Conservation (phyloP, 805 yeast species). For the Zygotorulaspora sp. region DNA sequence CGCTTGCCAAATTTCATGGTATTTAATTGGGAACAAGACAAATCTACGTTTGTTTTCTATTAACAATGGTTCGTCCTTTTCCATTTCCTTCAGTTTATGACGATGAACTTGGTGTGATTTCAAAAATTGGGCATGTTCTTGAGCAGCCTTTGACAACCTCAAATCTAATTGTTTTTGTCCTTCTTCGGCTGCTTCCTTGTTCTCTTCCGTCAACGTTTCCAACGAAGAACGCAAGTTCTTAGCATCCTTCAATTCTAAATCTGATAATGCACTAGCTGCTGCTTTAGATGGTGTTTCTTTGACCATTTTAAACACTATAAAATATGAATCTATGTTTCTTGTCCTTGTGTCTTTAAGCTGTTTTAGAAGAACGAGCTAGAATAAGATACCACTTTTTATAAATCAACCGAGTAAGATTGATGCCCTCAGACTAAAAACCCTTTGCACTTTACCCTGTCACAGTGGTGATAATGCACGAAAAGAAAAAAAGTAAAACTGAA, state of each 20-base stretch:
- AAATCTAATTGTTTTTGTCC: conserved; percentile 22
- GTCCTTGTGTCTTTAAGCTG: too few species aligned
- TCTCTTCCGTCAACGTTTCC: conserved; percentile 40
- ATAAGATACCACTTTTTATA: conserved; percentile 1
- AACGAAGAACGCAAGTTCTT: conserved; percentile 41
- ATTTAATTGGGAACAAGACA: conserved; percentile 92
- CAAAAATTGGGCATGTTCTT: conserved; percentile 53
- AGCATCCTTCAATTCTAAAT: conserved; percentile 46
- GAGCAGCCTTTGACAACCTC: conserved; percentile 34
- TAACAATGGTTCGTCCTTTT: conserved; percentile 85
- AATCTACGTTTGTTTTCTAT: conserved; percentile 81
- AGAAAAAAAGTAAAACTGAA: neutral
- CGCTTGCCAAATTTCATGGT: conserved; percentile 98
- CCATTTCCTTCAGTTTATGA: conserved; percentile 65
- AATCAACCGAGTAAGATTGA: neutral
- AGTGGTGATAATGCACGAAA: neutral
- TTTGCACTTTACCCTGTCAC: neutral
- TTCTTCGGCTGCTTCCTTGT: conserved; percentile 17
- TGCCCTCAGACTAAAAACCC: neutral
- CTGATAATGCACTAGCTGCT: conserved; percentile 53
- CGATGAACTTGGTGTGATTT: conserved; percentile 64
- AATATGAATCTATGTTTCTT: too few species aligned
- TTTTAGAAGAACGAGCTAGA: neutral
- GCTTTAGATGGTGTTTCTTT: conserved; percentile 71
- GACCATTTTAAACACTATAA: conserved; percentile 11